phyloP scores from a whole-genome alignment of 805 yeast species.

The Geotrichum ghanense region DNA sequence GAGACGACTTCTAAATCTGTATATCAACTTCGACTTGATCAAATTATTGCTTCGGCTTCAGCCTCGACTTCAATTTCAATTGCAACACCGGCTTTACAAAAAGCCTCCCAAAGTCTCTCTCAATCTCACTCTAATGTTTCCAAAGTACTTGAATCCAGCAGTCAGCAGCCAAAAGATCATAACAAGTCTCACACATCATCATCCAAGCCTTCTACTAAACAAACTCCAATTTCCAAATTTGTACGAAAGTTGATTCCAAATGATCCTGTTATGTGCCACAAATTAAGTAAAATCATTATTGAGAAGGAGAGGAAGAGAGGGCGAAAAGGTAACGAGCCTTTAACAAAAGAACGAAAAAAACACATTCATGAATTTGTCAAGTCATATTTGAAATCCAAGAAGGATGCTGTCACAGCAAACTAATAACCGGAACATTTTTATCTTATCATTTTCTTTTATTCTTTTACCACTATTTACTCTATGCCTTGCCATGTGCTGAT shows the following conservation, averaged over 20 bases:
- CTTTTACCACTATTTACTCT: no score
- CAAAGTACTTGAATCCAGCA: constrained; percentile 7
- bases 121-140: not conserved
- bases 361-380: constrained; percentile 58
- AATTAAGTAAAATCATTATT: constrained; percentile 55
- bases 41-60: constrained; percentile 1
- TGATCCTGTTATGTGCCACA: constrained; percentile 50
- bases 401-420: not conserved
- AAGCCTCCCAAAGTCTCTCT: not conserved
- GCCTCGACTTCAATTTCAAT: not conserved
- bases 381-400: constrained; percentile 44
- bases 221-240: constrained; percentile 45
- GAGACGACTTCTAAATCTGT: constrained; percentile 3
- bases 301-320: constrained; percentile 50
- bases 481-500: no score
- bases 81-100: constrained; percentile 6
- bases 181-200: not conserved
- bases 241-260: constrained; percentile 80
- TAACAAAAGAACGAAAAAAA: constrained; percentile 51
- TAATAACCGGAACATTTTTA: no score
- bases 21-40: not conserved
- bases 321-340: constrained; percentile 31
- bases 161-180: constrained; percentile 10
- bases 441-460: no score
- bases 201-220: not conserved